Base-by-base conservation (phyloP, 2,329 filamentous ascomycete genomes). In the Phialophora macrospora region DNA sequence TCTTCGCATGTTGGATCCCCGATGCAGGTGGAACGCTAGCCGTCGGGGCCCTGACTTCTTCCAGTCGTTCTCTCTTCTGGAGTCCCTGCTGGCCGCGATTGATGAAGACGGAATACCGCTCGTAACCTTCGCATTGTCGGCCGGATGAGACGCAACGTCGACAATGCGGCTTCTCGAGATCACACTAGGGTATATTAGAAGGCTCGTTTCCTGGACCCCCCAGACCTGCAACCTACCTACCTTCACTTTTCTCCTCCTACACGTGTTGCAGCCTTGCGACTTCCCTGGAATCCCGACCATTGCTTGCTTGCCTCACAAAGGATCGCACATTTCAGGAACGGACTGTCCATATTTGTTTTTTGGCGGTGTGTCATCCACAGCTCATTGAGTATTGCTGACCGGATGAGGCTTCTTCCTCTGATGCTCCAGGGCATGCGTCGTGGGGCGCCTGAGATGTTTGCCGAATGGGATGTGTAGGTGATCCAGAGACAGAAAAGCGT, bases 101-200 rank as follows among this genome's bases (percentile, higher is more conserved):
- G 49, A 66, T 66, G 32, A 66, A 66, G 28, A 63, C 60, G n/a
- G 64, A 17, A 26, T 66, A 66, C 34, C 34, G 32, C n/a, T 55
- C 51, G 32, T 63, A 66, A 4, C 64, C 64, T 49, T 66, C 64
- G 56, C 64, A 66, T 11, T 38, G 17, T 55, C 55, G 59, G 6
- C 48, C 34, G 14, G 60, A 60, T 2, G 51, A 12, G 12, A 44
- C 46, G 28, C 64, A 66, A 20, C 60, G 41, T 44, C 56, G 46
- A 46, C 64, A 66, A 12, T 22, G 28, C 11, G 60, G 60, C 41
- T 63, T 59, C 46, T 22, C 20, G 8, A 63, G 60, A 41, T 66
- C 64, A 44, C 64, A 66, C 64, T 66, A 17, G 44, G 12, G 12
- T 26, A 12, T 22, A 14, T 52, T 12, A 54, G 17, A 14, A 44